phyloP scores from a whole-genome alignment of 75 land plant species.

The Pinus albicaulis region DNA sequence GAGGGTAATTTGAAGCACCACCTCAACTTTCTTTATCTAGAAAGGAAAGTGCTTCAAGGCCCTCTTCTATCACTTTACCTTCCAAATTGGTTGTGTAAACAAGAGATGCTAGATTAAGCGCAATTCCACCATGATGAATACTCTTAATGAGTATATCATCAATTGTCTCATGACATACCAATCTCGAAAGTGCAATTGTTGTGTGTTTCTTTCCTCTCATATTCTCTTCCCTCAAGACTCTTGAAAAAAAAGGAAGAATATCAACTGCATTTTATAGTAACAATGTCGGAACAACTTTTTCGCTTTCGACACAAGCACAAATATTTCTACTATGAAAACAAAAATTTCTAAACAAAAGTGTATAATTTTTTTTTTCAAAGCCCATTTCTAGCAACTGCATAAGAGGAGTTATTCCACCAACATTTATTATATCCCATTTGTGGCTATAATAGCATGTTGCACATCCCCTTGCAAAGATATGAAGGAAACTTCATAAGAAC shows the following conservation, averaged over 20 bases:
- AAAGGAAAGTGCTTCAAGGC: constrained; percentile 40
- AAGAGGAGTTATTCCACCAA: constrained; percentile 58
- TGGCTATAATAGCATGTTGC: no score
- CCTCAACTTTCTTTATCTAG: constrained; percentile 31
- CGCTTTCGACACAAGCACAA: constrained; percentile 26
- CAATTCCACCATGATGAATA: constrained; percentile 38
- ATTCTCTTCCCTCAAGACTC: constrained; percentile 41
- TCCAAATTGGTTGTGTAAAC: constrained; percentile 19
- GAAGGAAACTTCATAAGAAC: no score
- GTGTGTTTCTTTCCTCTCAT: constrained; percentile 36
- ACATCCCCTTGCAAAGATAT: no score
- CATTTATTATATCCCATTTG: constrained; percentile 63
- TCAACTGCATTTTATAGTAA: constrained; percentile 43
- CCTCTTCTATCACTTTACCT: constrained; percentile 26
- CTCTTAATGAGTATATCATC: constrained; percentile 32
- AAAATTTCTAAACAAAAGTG: constrained; percentile 37
- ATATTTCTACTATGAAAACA: constrained; percentile 52
- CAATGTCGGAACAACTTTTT: constrained; percentile 52
- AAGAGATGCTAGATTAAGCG: constrained; percentile 34
- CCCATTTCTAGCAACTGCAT: constrained; percentile 48
- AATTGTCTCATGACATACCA: constrained; percentile 28
- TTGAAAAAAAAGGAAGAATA: constrained; percentile 33
- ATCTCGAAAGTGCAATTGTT: constrained; percentile 29
- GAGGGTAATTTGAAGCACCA: constrained; percentile 34
- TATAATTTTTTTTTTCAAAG: constrained; percentile 39